Conservation (phyloP, 306 rosid genomes). For the Vigna hirtella region DNA sequence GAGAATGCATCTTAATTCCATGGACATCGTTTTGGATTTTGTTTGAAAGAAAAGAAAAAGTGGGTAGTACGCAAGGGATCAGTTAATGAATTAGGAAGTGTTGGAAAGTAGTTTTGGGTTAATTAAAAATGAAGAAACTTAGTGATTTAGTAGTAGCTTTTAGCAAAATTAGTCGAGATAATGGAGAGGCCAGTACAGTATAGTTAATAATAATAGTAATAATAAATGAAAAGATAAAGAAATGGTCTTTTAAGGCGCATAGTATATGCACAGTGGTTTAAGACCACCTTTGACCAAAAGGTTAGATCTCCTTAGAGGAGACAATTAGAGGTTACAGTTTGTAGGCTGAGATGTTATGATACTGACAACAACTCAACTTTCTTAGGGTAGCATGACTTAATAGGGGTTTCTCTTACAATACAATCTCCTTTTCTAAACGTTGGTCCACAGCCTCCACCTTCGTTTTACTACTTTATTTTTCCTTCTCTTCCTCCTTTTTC, state of each 20-base stretch:
- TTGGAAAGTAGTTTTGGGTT: neutral
- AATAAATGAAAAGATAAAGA: conserved; percentile 38
- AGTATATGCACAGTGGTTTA: conserved; percentile 38
- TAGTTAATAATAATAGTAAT: neutral
- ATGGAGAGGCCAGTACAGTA: neutral
- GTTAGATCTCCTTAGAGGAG: conserved; percentile 70
- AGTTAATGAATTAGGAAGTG: neutral
- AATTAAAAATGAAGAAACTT: neutral
- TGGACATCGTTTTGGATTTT: neutral
- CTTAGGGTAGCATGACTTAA: conserved; percentile 58
- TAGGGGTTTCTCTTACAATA: conserved; percentile 40
- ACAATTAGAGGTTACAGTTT: conserved; percentile 79
- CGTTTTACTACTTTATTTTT: conserved; percentile 41
- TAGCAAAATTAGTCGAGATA: conserved; percentile 13
- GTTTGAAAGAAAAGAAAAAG: neutral
- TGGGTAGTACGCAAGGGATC: conserved; percentile 31
- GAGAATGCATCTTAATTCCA: neutral
- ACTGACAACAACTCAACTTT: conserved; percentile 63
- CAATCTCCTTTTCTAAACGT: conserved; percentile 51
- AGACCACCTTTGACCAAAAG: conserved; percentile 55
- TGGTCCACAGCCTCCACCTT: conserved; percentile 56
- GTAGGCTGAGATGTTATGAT: conserved; percentile 53
- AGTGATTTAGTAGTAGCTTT: neutral
- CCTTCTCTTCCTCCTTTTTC: conserved; percentile 5
- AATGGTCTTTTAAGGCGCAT: conserved; percentile 31